Base-by-base conservation (phyloP, 176 grass and related monocot species). In the Otatea glauca region DNA sequence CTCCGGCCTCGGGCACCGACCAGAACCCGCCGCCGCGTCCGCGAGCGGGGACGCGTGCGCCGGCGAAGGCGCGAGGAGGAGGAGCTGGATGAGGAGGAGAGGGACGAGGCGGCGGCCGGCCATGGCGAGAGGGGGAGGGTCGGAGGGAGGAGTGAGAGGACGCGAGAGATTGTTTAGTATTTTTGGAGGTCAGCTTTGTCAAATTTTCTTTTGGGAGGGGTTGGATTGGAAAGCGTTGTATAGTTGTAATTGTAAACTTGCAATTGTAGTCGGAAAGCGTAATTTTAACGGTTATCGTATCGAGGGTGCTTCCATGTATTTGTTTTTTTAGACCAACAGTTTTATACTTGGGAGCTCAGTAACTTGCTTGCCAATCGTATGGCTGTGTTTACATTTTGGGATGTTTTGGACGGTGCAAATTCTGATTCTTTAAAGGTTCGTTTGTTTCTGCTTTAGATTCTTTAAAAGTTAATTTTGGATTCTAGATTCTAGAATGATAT, bases 91-190 rank as follows among this genome's bases (percentile, higher is more conserved):
- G 34, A 83, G 78, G 45, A 77, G 62, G 44, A 65, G 24, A 16
- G 61, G 51, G 60, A 39, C 35, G 63, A 89, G 81, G 76, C 80
- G 75, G 70, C 61, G 70, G 81, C 68, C 68, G 85, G 89, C 64
- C 89, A 91, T 91, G 81, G 79, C 84, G 68, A 74, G 63, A n/a
- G 47, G 38, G 5, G 27, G 29, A n/a, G 43, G n/a, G 11, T 12
- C 15, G 44, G 25, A 7, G 35, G 12, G 74, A 44, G n/a, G 32
- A 70, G 77, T 39, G 70, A 3, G 20, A 42, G 38, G 81, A 70
- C 64, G 79, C 81, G 74, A 83, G 79, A 65, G 80, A 84, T 84
- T 87, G 84, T 61, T 78, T 75, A n/a, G 74, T 49, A 83, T 64
- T 87, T 64, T 45, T 27, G 44, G 72, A 38, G 79, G 80, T 74